Conservation (phyloP, 192 early-diverging fungal genomes). For the Phycomyces blakesleeanus region DNA sequence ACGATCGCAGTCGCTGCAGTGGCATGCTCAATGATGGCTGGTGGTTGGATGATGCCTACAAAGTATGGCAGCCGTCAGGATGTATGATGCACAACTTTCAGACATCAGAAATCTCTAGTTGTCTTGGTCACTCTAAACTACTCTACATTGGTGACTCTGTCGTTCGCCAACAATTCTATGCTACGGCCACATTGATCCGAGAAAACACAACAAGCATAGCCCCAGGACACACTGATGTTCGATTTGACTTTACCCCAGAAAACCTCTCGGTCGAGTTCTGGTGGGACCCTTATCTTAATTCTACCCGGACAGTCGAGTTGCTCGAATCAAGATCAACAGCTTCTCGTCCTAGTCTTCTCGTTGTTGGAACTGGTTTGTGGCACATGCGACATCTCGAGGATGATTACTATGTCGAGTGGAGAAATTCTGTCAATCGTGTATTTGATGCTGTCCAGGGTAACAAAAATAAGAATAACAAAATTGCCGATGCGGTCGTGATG, state of each 20-base stretch:
- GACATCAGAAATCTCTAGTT: constrained; percentile 34
- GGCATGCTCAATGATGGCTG: constrained; percentile 48
- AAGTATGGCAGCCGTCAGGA: constrained; percentile 55
- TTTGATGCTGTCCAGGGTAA: constrained; percentile 17
- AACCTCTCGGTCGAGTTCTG: constrained; percentile 52
- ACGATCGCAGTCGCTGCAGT: constrained; percentile 36
- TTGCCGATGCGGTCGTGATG: constrained; percentile 35
- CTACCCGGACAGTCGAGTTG: constrained; percentile 32
- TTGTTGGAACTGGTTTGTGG: constrained; percentile 64
- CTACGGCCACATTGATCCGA: constrained; percentile 46
- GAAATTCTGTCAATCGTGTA: constrained; percentile 36
- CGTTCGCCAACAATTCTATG: constrained; percentile 56
- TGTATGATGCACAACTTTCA: constrained; percentile 61
- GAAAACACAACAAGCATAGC: constrained; percentile 26
- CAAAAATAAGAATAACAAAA: no score
- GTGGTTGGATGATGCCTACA: constrained; percentile 42
- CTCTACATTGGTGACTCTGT: constrained; percentile 71
- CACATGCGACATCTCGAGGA: constrained; percentile 52
- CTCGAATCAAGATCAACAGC: constrained; percentile 1
- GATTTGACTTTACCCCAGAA: constrained; percentile 24
- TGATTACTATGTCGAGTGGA: constrained; percentile 44
- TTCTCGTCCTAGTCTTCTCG: constrained; percentile 35
- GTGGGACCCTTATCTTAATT: constrained; percentile 74
- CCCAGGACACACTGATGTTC: constrained; percentile 42
- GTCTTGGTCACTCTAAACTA: constrained; percentile 43